These are phyloP conservation scores for Leishmania braziliensis DNA, from an alignment of 208 protist species.

Conservation along the genomic window DNA sequence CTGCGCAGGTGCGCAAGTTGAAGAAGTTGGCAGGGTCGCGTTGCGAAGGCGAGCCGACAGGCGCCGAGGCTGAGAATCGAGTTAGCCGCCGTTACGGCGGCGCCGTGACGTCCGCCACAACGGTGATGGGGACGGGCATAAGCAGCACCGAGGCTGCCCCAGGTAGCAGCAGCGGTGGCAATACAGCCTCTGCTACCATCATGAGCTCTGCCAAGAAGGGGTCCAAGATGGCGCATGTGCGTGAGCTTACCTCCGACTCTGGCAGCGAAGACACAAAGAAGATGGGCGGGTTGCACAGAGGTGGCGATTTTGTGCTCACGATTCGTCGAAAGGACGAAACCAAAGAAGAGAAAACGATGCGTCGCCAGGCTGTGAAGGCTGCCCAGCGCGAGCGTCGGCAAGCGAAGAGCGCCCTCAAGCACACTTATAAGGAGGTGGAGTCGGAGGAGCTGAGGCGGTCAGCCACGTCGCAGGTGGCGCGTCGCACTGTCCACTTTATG, in stretches of 20 bases:
- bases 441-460: slow-evolving; percentile 59
- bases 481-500: slow-evolving; percentile 69
- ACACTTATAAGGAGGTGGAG: slow-evolving; percentile 78
- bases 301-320: slow-evolving; percentile 10
- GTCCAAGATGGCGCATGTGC: not conserved
- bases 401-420: slow-evolving; percentile 79
- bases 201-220: slow-evolving; percentile 7
- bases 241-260: not conserved
- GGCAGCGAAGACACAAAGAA: not conserved
- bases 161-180: not conserved
- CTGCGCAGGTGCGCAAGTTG: slow-evolving; percentile 10
- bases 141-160: not conserved
- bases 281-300: not conserved
- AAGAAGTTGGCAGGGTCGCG: slow-evolving; percentile 31
- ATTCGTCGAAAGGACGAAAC: slow-evolving; percentile 72
- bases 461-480: slow-evolving; percentile 40
- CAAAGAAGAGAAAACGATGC: slow-evolving; percentile 83
- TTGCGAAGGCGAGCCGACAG: not conserved
- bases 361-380: slow-evolving; percentile 79
- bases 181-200: not conserved
- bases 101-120: not conserved
- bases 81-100: not conserved
- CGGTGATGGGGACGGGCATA: slow-evolving; percentile 20
- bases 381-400: slow-evolving; percentile 70
- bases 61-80: not conserved